phyloP scores from a whole-genome alignment of 2,329 filamentous ascomycete species.

The Neonectria magnoliae region DNA sequence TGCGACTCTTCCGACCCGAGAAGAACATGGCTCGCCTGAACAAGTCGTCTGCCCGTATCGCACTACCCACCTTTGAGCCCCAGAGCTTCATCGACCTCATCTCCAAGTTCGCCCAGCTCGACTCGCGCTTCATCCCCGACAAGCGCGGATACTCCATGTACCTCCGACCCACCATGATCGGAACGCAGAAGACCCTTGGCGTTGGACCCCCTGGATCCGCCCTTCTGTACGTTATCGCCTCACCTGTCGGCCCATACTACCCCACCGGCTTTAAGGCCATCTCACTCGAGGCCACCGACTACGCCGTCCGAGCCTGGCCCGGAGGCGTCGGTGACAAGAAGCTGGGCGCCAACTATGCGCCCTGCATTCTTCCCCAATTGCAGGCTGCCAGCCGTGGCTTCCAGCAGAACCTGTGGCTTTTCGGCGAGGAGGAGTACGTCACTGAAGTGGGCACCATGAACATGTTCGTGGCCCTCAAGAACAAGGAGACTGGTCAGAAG shows the following conservation, averaged over 20 bases:
- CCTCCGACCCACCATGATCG: slow-evolving; percentile 95
- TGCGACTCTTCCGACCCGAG: slow-evolving; percentile 92
- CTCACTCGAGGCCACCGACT: slow-evolving; percentile 93
- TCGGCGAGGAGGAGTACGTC: slow-evolving; percentile 93
- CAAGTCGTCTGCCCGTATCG: slow-evolving; percentile 89
- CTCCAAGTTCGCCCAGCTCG: slow-evolving; percentile 79
- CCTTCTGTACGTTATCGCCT: slow-evolving; percentile 93
- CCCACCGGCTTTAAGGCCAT: slow-evolving; percentile 98
- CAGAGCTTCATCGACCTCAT: slow-evolving; percentile 83
- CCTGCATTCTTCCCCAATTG: slow-evolving; percentile 95
- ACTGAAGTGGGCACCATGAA: slow-evolving; percentile 99
- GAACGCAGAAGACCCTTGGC: slow-evolving; percentile 92
- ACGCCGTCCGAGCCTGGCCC: slow-evolving; percentile 96
- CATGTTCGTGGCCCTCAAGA: slow-evolving; percentile 86
- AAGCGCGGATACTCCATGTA: slow-evolving; percentile 93
- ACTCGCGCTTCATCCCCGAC: slow-evolving; percentile 89
- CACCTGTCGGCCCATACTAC: slow-evolving; percentile 97
- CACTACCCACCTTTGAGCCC: slow-evolving; percentile 85
- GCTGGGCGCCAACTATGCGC: slow-evolving; percentile 98
- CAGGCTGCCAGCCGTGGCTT: slow-evolving; percentile 90
- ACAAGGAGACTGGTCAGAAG: slow-evolving; percentile 88
- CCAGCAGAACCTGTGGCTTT: slow-evolving; percentile 98
- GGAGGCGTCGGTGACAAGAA: slow-evolving; percentile 98
- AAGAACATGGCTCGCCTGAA: slow-evolving; percentile 97
- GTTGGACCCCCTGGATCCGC: slow-evolving; percentile 93